Percentiles rank a stretch among this genome's conserved stretches.
phyloP scores from a whole-genome alignment of 768 basidiomycete genomes.

The Amanita subjunquillea region DNA sequence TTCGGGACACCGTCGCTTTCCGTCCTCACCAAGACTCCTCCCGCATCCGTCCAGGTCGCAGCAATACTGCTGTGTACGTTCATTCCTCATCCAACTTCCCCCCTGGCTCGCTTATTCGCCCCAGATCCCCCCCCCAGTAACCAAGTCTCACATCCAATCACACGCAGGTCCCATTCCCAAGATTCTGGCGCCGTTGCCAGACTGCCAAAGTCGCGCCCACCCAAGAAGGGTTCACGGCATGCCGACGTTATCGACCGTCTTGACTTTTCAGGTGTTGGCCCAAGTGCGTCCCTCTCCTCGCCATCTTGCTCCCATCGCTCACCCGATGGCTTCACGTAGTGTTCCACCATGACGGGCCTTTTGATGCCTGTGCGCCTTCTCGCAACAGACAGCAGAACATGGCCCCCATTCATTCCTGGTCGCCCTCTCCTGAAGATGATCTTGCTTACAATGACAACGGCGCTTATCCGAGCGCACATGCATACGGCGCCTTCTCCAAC shows the following conservation, averaged over 20 bases:
- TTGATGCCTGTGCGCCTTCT: constrained; percentile 86
- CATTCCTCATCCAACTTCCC: neutral
- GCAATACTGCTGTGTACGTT: constrained; percentile 45
- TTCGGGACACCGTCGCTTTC: constrained; percentile 59
- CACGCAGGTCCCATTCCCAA: constrained; percentile 37
- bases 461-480: constrained; percentile 45
- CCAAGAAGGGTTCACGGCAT: constrained; percentile 67
- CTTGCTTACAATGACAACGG: constrained; percentile 30
- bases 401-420: constrained; percentile 82
- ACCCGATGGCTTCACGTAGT: constrained; percentile 30
- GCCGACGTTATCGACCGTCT: constrained; percentile 87
- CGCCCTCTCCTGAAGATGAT: constrained; percentile 27
- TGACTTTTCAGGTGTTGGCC: constrained; percentile 76
- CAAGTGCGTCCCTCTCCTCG: constrained; percentile 45
- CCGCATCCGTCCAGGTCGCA: constrained; percentile 44
- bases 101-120: neutral
- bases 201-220: constrained; percentile 28
- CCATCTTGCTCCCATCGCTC: constrained; percentile 4
- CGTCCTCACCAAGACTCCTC: constrained; percentile 26
- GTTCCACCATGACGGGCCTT: constrained; percentile 90
- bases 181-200: constrained; percentile 28
- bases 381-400: constrained; percentile 72
- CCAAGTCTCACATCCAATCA: constrained; percentile 20
- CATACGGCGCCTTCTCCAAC: constrained; percentile 36
- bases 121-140: constrained; percentile 6